Base-by-base conservation (phyloP, 1,284 basidiomycete species). In the Inonotus obliquus region DNA sequence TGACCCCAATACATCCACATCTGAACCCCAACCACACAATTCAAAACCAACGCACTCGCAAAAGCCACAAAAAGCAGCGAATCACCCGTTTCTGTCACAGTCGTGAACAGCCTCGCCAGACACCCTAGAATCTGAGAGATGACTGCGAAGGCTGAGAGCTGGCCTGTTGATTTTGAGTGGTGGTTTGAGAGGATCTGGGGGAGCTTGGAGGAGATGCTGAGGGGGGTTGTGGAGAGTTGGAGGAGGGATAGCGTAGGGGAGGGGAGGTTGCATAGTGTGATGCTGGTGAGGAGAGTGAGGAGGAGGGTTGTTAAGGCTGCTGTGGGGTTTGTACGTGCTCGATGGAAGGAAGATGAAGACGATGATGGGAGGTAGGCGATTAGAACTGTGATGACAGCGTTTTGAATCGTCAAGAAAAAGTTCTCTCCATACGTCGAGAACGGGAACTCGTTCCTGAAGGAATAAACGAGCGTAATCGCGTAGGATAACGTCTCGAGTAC, bases 371-470 rank as follows among this genome's bases (percentile, higher is more conserved):
- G 89, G 72, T 79, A 77, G 48, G 92, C 79, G 71, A 96, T 94
- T 69, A 94, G 85, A 66, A 92, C 77, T 32, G 89, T 92, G 72
- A 95, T 91, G 74, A 89, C 66, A 66, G 87, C 79, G 75, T 95
- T 94, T 73, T 95, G 92, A 51, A 92, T 69, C 25, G 91, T 87
- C 59, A 96, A 81, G 81, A 95, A 95, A 64, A 92, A 73, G 77
- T 94, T 96, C 74, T 96, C 94, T 70, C 96, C 96, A 67, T 97
- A 98, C 0, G 96, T 97, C 39, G 91, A 94, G 79, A 97, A 96
- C 0, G 96, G 94, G 72, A 96, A 95, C 23, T 79, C 74, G 70
- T 91, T 89, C 44, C 93, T 81, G 65, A 85, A 86, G 2, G 93
- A 89, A 75, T 98, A 98, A n/a, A 84, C 83, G 44, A 93, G 81